These are phyloP conservation scores for Ailanthus altissimus DNA, from an alignment of 345 rosid genomes.

Conservation along the genomic window DNA sequence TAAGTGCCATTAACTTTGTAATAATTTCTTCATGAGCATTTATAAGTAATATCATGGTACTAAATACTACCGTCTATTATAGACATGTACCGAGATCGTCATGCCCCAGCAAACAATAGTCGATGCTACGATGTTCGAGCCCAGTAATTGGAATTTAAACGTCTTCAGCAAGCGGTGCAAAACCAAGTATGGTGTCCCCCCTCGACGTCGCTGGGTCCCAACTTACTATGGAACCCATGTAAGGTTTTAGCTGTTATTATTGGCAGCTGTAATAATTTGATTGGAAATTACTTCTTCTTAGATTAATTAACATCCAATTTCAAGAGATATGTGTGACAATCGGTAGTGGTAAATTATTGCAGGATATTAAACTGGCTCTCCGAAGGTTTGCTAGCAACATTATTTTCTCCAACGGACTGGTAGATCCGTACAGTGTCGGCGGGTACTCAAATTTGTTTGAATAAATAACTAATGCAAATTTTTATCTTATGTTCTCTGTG, in stretches of 20 bases:
- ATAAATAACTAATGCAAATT: too few relatives aligned
- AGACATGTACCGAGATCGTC: constrained; percentile 57
- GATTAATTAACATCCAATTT: not conserved
- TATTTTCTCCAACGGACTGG: constrained; percentile 52
- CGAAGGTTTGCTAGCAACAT: constrained; percentile 46
- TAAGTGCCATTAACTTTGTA: not conserved
- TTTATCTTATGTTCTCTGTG: too few relatives aligned
- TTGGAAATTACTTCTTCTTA: not conserved
- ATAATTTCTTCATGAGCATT: too few relatives aligned
- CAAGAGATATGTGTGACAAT: not conserved
- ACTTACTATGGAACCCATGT: constrained; percentile 56
- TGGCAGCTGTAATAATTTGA: not conserved
- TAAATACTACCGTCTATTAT: not conserved
- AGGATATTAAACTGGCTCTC: constrained; percentile 40
- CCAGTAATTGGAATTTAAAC: constrained; percentile 22
- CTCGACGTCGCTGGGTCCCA: constrained; percentile 58
- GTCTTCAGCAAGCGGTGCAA: constrained; percentile 22
- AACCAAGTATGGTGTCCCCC: constrained; percentile 21
- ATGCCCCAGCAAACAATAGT: constrained; percentile 38
- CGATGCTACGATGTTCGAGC: constrained; percentile 41
- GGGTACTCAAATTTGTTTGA: constrained; percentile 26
- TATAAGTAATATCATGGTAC: not conserved
- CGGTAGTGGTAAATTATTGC: constrained; percentile 12
- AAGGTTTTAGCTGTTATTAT: not conserved
- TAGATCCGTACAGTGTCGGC: too few relatives aligned